Base-by-base conservation (phyloP, 768 basidiomycete species). In the Kwoniella europaea region DNA sequence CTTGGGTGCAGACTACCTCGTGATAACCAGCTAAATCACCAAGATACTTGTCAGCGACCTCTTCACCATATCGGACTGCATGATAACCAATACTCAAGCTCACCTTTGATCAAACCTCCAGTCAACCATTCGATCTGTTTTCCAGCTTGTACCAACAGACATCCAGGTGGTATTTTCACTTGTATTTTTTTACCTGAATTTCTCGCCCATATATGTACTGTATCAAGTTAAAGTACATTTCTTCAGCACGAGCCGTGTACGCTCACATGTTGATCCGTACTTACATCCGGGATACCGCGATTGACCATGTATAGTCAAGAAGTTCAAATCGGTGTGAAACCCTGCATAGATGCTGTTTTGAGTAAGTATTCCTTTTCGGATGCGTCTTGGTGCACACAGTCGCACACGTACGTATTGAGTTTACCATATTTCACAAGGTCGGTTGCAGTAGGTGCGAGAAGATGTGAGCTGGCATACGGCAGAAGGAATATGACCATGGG, bases 301-400 rank as follows among this genome's bases (percentile, higher is more conserved):
- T 68, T 77, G 76, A 4, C 82, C 83, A 65, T 84, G 84, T 50
- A 82, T 81, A 16, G 84, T 82, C 56, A 97, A 85, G 79, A 94
- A 95, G 79, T 97, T 97, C 67, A 98, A 88, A 81, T 98, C 94
- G 0, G 91, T 90, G 81, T 98, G 95, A 81, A 97, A 97, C 2
- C 95, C 95, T 22, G 94, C 94, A 57, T 94, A 88, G 72, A 96
- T 95, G 20, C 91, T 92, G 53, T 52, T 7, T 20, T 10, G 16
- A 41, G 12, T 63, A 22, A 50, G 60, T 35, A 58, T 59, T 22
- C 3, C 22, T 15, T 18, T 35, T 41, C 35, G 53, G 27, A 50
- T 53, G 3, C n/a, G 53, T 15, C 5, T 10, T n/a, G 15, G 3
- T 35, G 35, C 53, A n/a, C 10, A 22, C 27, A 29, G 15, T 16